phyloP scores from a whole-genome alignment of 2,329 filamentous ascomycete genomes.

The Penicillium oxalicum region DNA sequence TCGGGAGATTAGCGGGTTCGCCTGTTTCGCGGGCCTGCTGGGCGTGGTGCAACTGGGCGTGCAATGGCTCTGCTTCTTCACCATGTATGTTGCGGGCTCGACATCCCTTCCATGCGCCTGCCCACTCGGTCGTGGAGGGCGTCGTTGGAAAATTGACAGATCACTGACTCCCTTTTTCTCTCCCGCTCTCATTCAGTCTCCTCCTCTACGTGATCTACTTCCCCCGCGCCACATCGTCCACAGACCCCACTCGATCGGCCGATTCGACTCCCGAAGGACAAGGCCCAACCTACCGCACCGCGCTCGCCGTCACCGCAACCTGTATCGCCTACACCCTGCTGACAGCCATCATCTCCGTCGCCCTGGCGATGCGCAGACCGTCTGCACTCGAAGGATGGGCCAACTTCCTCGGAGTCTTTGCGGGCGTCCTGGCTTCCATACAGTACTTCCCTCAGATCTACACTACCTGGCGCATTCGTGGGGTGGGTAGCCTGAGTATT shows the following conservation, averaged over 20 bases:
- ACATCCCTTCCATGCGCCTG: no score
- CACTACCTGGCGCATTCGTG: slow-evolving; percentile 78
- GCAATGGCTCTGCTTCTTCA: slow-evolving; percentile 85
- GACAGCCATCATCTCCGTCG: slow-evolving; percentile 57
- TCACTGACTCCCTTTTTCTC: no score
- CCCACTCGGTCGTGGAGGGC: no score
- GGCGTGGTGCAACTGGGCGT: slow-evolving; percentile 86
- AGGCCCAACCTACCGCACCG: slow-evolving; percentile 68
- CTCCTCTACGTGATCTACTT: slow-evolving; percentile 95
- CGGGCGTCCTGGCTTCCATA: slow-evolving; percentile 70
- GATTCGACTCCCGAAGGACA: slow-evolving; percentile 42
- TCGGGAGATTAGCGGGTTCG: slow-evolving; percentile 68
- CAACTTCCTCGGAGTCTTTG: slow-evolving; percentile 73
- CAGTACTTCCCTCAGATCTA: slow-evolving; percentile 96
- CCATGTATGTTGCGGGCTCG: slow-evolving; percentile 61
- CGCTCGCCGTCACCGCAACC: slow-evolving; percentile 64
- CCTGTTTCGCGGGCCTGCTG: slow-evolving; percentile 78
- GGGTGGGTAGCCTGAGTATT: slow-evolving; percentile 86
- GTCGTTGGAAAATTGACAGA: no score
- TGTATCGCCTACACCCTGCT: slow-evolving; percentile 72
- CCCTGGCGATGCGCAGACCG: slow-evolving; percentile 60
- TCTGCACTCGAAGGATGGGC: slow-evolving; percentile 69
- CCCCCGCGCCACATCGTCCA: slow-evolving; percentile 54
- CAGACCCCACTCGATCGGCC: slow-evolving; percentile 39
- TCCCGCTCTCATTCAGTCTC: slow-evolving; percentile 51